Evolutionary conservation across 2,329 filamentous ascomycete species (phyloP).

Genomic region (Fusarium sp.): DNA sequence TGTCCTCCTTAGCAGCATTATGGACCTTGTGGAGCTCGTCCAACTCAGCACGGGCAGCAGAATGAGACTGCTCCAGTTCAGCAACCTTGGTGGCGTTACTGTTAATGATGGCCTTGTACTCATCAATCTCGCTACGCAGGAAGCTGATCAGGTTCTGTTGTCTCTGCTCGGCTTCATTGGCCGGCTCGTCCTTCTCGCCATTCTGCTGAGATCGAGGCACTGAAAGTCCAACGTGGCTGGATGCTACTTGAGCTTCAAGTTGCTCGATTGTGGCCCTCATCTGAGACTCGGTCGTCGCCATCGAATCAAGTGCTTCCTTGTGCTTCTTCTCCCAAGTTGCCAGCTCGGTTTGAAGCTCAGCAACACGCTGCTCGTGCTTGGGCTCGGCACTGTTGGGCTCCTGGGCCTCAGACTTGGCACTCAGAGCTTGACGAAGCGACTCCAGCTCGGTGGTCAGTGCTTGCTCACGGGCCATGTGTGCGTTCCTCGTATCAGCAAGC

Average conservation of each 20-base stretch:
- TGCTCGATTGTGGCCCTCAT: slow-evolving; percentile 80
- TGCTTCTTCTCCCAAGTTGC: slow-evolving; percentile 84
- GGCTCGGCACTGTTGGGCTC: slow-evolving; percentile 53
- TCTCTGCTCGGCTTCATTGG: slow-evolving; percentile 64
- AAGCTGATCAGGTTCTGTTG: slow-evolving; percentile 73
- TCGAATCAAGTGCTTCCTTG: slow-evolving; percentile 75
- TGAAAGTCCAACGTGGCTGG: slow-evolving; percentile 67
- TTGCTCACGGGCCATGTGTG: slow-evolving; percentile 80
- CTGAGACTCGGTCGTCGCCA: slow-evolving; percentile 80
- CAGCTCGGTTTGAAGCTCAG: slow-evolving; percentile 79
- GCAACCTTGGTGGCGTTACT: slow-evolving; percentile 78
- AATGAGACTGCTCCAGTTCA: slow-evolving; percentile 81
- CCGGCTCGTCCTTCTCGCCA: slow-evolving; percentile 59
- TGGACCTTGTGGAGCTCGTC: slow-evolving; percentile 75
- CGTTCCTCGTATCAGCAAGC: slow-evolving; percentile 79
- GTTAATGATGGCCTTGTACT: slow-evolving; percentile 82
- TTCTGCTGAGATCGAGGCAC: slow-evolving; percentile 60
- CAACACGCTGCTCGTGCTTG: slow-evolving; percentile 71
- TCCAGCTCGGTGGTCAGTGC: slow-evolving; percentile 81
- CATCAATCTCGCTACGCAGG: slow-evolving; percentile 82
- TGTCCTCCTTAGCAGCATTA: slow-evolving; percentile 64
- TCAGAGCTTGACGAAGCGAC: slow-evolving; percentile 71
- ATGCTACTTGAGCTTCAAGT: slow-evolving; percentile 73
- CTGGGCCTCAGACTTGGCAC: slow-evolving; percentile 43
- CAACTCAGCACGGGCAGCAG: slow-evolving; percentile 75